A percentile compares a stretch with the other conserved stretches of the same genome.
Evolutionary conservation across 164 flowering plant genomes (phyloP).

Genomic region (Stephania cephalantha): DNA sequence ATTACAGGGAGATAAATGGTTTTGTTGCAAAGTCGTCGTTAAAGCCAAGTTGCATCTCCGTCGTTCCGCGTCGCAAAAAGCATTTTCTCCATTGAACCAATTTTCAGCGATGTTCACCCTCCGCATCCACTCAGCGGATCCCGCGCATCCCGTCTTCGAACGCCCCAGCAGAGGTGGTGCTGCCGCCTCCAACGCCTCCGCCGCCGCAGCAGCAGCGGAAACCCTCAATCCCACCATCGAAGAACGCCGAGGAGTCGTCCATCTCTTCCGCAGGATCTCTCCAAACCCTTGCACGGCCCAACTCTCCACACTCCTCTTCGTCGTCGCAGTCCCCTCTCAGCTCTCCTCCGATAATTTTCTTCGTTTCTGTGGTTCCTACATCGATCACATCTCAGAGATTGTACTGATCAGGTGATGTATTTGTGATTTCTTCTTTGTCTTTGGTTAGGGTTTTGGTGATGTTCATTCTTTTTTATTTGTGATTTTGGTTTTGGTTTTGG

Average conservation of each 20-base stretch:
- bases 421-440: neutral
- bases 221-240: slow-evolving; percentile 25
- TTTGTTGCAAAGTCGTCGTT: too few species aligned
- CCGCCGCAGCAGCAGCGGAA: slow-evolving; percentile 12
- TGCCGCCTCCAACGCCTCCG: slow-evolving; percentile 10
- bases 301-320: slow-evolving; percentile 45
- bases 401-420: slow-evolving; percentile 50
- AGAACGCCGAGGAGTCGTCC: slow-evolving; percentile 67
- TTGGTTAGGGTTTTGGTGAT: neutral
- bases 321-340: slow-evolving; percentile 79
- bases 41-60: too few species aligned
- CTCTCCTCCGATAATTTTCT: slow-evolving; percentile 59
- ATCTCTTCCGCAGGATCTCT: slow-evolving; percentile 61
- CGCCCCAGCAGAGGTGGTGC: slow-evolving; percentile 8
- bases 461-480: neutral
- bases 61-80: too few species aligned
- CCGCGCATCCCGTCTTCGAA: slow-evolving; percentile 28
- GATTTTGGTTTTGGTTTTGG: neutral
- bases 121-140: slow-evolving; percentile 74
- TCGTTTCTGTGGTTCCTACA: slow-evolving; percentile 49
- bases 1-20: too few species aligned
- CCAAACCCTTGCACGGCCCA: slow-evolving; percentile 28
- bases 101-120: slow-evolving; percentile 50
- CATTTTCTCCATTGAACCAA: too few species aligned
- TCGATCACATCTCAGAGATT: slow-evolving; percentile 44